These are phyloP conservation scores for Alternaria longipes DNA, from an alignment of 2,329 filamentous ascomycete species.

Conservation along the genomic window DNA sequence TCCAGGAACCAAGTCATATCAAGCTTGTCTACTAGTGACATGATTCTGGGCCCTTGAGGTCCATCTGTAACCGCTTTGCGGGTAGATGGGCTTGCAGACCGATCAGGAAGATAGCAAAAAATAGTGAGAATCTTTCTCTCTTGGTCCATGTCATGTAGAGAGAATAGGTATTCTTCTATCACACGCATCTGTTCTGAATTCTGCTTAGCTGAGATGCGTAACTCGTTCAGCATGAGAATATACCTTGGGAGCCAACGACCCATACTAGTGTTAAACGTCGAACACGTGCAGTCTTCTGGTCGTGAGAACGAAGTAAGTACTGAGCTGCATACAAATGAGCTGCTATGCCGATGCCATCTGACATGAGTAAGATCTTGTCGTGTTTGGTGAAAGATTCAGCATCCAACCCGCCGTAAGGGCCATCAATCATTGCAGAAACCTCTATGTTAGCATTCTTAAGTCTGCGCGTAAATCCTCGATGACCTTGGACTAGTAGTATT, in stretches of 20 bases:
- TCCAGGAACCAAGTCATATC: conserved; percentile 13
- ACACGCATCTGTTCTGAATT: background rate
- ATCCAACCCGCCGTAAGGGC: conserved; percentile 7
- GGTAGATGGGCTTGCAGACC: too few relatives aligned
- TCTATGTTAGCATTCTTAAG: background rate
- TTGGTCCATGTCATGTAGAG: background rate
- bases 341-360: conserved; percentile 14
- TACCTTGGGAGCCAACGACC: conserved; percentile 14
- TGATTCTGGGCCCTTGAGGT: background rate
- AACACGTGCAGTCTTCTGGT: conserved; percentile 16
- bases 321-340: conserved; percentile 11
- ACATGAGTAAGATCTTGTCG: conserved; percentile 20
- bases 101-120: background rate
- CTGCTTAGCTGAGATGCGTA: background rate
- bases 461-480: background rate
- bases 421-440: background rate
- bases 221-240: background rate
- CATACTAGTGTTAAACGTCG: conserved; percentile 15
- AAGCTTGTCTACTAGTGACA: background rate
- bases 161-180: background rate
- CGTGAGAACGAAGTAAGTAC: conserved; percentile 12
- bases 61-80: background rate
- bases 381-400: conserved; percentile 2
- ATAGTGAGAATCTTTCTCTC: background rate
- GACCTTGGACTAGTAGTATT: background rate